phyloP scores from a whole-genome alignment of 257 asterid genomes.

The Przewalskia tangutica region DNA sequence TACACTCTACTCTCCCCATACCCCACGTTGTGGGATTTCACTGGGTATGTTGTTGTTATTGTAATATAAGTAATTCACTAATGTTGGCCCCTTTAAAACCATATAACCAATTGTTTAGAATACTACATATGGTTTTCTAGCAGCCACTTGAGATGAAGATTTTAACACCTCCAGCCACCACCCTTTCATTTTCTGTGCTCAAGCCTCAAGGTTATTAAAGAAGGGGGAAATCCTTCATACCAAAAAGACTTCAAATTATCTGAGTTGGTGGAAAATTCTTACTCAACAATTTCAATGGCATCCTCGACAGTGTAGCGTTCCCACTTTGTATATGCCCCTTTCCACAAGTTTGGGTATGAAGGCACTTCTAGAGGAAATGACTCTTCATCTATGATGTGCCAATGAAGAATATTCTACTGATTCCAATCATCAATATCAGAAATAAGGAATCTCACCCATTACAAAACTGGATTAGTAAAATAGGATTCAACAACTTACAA shows the following conservation, averaged over 20 bases:
- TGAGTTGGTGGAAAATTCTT: constrained; percentile 8
- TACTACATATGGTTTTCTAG: neutral
- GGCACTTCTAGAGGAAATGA: constrained; percentile 97
- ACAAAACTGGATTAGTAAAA: constrained; percentile 8
- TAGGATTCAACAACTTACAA: constrained; percentile 47
- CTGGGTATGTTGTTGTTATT: neutral
- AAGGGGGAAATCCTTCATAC: neutral
- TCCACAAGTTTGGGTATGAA: constrained; percentile 78
- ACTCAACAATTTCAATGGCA: constrained; percentile 79
- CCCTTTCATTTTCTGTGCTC: neutral
- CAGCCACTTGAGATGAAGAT: neutral
- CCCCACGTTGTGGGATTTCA: no score
- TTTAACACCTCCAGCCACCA: neutral
- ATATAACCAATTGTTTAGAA: neutral
- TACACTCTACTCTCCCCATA: no score
- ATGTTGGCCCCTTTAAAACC: neutral
- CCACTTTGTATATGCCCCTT: constrained; percentile 82
- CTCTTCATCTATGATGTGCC: constrained; percentile 97
- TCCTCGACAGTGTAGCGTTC: constrained; percentile 84
- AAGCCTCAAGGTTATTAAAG: neutral
- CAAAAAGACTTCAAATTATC: constrained; percentile 2
- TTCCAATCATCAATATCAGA: constrained; percentile 29
- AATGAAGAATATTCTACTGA: constrained; percentile 89
- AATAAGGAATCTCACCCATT: neutral
- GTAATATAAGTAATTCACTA: neutral